phyloP scores from a whole-genome alignment of 169 alveolate species.

The Babesia sp. region DNA sequence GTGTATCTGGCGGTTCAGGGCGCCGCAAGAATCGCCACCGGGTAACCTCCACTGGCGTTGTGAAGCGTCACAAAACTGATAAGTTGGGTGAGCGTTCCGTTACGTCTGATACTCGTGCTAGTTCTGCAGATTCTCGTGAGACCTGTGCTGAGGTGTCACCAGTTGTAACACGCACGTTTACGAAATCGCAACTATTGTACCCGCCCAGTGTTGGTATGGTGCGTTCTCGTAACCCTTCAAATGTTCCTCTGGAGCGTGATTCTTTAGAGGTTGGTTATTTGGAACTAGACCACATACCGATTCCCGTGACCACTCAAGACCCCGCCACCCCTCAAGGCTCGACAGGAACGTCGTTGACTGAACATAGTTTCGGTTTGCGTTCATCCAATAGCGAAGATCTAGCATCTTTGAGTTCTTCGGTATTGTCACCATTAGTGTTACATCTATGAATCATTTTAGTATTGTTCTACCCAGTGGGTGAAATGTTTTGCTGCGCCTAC shows the following conservation, averaged over 20 bases:
- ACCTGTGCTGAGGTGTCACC: conserved; percentile 22
- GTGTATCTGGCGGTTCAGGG: not conserved
- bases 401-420: not conserved
- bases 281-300: not conserved
- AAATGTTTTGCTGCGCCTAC: conserved; percentile 80
- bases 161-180: conserved; percentile 21
- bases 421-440: not conserved
- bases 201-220: conserved; percentile 35
- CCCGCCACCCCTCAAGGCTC: not conserved
- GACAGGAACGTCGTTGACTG: not conserved
- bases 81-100: not conserved
- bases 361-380: conserved; percentile 2
- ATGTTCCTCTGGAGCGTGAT: not conserved
- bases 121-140: not conserved
- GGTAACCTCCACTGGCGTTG: conserved; percentile 13
- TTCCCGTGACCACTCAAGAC: not conserved
- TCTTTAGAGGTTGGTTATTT: not conserved
- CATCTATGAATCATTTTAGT: not conserved
- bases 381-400: not conserved
- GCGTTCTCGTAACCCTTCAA: not conserved
- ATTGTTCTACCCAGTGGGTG: conserved; percentile 30
- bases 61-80: not conserved
- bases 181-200: conserved; percentile 7
- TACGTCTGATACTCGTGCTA: conserved; percentile 1
- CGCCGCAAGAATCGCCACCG: not conserved